Evolutionary conservation across 2,329 filamentous ascomycete species (phyloP).

Genomic region (Exophiala bonariae): DNA sequence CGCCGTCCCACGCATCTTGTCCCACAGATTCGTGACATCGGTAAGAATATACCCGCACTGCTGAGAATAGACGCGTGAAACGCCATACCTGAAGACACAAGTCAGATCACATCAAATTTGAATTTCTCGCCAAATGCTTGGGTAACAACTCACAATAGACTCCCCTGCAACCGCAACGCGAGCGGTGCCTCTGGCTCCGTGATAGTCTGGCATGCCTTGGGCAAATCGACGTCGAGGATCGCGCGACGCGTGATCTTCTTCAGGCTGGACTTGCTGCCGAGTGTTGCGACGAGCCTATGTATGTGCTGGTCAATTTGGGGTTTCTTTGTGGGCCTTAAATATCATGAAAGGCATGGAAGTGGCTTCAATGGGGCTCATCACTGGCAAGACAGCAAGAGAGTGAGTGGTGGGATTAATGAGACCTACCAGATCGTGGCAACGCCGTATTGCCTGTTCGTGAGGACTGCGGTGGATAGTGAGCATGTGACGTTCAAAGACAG

Average conservation of each 20-base stretch:
- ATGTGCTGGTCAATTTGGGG: conserved; percentile 5
- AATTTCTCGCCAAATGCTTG: not conserved
- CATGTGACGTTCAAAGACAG: too few species aligned
- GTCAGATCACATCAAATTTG: not conserved
- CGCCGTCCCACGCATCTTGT: conserved; percentile 69
- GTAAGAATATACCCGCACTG: conserved; percentile 83
- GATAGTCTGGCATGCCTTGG: conserved; percentile 86
- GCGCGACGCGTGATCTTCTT: conserved; percentile 80
- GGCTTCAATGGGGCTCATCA: not conserved
- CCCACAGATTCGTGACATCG: conserved; percentile 74
- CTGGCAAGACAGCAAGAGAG: not conserved
- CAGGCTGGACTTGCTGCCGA: conserved; percentile 69
- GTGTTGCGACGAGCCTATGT: conserved; percentile 82
- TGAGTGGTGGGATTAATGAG: too few species aligned
- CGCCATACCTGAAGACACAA: conserved; percentile 61
- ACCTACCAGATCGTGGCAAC: conserved; percentile 90
- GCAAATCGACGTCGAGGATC: conserved; percentile 83
- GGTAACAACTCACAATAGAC: conserved; percentile 63
- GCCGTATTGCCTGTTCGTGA: conserved; percentile 84
- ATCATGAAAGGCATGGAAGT: too few species aligned
- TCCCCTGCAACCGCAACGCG: conserved; percentile 85
- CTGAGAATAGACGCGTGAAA: conserved; percentile 81
- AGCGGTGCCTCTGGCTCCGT: conserved; percentile 81
- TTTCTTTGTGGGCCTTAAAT: too few species aligned
- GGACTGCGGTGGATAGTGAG: conserved; percentile 55